Base-by-base conservation (phyloP, 2,329 filamentous ascomycete species). In the Didymosphaeria variabile region DNA sequence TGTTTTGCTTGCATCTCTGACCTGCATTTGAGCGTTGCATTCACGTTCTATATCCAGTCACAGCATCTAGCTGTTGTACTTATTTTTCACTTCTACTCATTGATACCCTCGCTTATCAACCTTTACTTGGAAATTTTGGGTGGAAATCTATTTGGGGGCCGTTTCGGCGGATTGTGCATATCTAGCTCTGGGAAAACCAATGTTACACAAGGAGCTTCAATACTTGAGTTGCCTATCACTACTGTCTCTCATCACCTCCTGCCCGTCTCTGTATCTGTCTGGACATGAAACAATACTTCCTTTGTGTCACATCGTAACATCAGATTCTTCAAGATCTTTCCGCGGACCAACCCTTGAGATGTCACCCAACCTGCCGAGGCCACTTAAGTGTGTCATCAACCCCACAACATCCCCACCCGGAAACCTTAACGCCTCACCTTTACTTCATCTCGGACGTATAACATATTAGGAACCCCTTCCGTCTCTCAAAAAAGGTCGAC, bases 51-150 rank as follows among this genome's bases (percentile, higher is more conserved):
- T 49, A 36, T 45, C 29, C 26, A 9, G 29, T 19, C 36, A 29
- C 23, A 9, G 54, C 23, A 19, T 7, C 32, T 23, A 23, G 44
- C 29, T 15, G 31, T 40, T 36, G 31, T 19, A n/a, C 40, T 34
- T 13, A 9, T 53, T 64, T 7, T 64, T 62, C 51, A 13, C 50
- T 64, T 64, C 51, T 46, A n/a, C 29, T 29, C 52, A 59, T 62
- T 64, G 62, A 64, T 64, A 64, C 62, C 62, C 62, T 61, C 62
- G 62, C 57, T 64, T 64, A 44, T 45, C 36, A 60, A 26, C 45
- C 46, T 56, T 60, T 34, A 26, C 31, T 60, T 56, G 36, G 50
- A 50, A 45, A 4, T 56, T 55, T 45, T n/a, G 36, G 45, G 17
- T 29, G 58, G 58, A 56, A 47, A 19, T 29, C 26, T 23, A 8